These are phyloP conservation scores for Euphrasia confusa DNA, from an alignment of 257 asterid species.

Conservation along the genomic window DNA sequence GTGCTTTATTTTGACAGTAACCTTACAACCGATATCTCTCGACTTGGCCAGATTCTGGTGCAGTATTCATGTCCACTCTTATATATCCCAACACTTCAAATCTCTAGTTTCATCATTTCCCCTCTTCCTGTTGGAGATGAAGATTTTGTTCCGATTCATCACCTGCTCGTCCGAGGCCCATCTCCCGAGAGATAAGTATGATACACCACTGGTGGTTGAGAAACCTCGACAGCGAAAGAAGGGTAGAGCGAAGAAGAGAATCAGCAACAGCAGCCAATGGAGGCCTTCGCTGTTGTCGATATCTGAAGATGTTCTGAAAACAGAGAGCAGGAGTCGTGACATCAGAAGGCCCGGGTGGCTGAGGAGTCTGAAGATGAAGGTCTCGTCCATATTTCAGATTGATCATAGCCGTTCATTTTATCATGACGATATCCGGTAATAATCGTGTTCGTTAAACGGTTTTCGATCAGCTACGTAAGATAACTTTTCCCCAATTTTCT, in stretches of 20 bases:
- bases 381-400: constrained; percentile 27
- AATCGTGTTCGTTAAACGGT: neutral
- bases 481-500: neutral
- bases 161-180: constrained; percentile 32
- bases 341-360: constrained; percentile 29
- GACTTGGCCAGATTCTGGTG: neutral
- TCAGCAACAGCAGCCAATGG: constrained; percentile 31
- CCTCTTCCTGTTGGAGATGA: constrained; percentile 26
- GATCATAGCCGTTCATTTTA: constrained; percentile 23
- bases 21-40: constrained; percentile 12
- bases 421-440: constrained; percentile 31
- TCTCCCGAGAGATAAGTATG: constrained; percentile 32
- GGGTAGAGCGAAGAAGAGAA: constrained; percentile 24
- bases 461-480: neutral
- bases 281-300: constrained; percentile 44
- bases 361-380: constrained; percentile 30
- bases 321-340: constrained; percentile 16
- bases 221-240: constrained; percentile 35
- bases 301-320: constrained; percentile 31
- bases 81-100: neutral
- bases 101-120: neutral
- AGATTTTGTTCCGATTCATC: constrained; percentile 46
- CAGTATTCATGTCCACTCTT: no score
- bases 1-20: constrained; percentile 13
- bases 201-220: constrained; percentile 32